These are phyloP conservation scores for Penstemon barbatus DNA, from an alignment of 257 asterid genomes.

Conservation along the genomic window DNA sequence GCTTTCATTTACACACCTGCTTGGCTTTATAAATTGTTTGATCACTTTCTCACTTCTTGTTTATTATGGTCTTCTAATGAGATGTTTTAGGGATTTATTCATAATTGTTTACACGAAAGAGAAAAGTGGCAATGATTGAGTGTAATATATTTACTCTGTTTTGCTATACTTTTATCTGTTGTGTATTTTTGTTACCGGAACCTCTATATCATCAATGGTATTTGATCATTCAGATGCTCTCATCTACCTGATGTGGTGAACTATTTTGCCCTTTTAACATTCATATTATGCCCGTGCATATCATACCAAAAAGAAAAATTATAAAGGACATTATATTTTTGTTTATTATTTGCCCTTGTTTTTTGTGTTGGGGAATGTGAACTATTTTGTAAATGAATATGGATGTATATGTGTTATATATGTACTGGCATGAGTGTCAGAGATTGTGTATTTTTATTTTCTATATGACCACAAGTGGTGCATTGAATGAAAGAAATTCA, in stretches of 20 bases:
- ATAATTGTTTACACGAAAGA: background rate
- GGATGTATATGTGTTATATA: background rate
- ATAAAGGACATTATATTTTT: background rate
- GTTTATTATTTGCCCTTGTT: background rate
- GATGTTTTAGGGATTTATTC: too few relatives aligned
- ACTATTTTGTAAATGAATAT: background rate
- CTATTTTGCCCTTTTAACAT: conserved; percentile 1
- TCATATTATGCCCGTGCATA: background rate
- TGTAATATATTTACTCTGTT: background rate
- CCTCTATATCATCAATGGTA: background rate
- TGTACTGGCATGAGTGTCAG: background rate
- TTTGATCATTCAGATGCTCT: background rate
- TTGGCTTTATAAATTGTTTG: too few relatives aligned
- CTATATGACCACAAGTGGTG: background rate
- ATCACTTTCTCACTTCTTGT: too few relatives aligned
- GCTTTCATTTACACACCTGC: too few relatives aligned
- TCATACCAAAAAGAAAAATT: background rate
- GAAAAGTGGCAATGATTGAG: background rate
- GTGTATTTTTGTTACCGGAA: background rate
- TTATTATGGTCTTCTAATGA: too few relatives aligned
- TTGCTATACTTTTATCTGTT: background rate
- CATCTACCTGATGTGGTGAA: background rate
- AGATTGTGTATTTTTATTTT: background rate
- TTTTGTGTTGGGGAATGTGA: background rate
- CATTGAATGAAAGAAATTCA: background rate